phyloP scores from a whole-genome alignment of 2,329 filamentous ascomycete species.

The Coniochaeta hoffmannii region DNA sequence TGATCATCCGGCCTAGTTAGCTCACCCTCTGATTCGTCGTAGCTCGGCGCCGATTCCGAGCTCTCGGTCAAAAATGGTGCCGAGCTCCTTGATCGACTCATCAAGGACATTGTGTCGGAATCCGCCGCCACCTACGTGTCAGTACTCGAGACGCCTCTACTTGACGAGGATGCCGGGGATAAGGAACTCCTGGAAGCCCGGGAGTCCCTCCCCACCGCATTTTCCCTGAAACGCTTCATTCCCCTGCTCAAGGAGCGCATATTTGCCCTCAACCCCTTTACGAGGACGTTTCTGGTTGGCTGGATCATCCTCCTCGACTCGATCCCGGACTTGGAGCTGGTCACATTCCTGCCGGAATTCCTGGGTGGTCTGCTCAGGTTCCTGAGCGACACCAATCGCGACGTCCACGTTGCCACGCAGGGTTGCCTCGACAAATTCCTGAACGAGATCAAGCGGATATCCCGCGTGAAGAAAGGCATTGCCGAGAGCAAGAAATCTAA shows the following conservation, averaged over 20 bases:
- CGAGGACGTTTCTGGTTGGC: slow-evolving; percentile 86
- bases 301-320: slow-evolving; percentile 95
- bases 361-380: slow-evolving; percentile 85
- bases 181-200: slow-evolving; percentile 36
- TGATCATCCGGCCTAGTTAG: slow-evolving; percentile 2
- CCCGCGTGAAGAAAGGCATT: slow-evolving; percentile 85
- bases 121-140: slow-evolving; percentile 94
- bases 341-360: slow-evolving; percentile 87
- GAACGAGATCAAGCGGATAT: slow-evolving; percentile 89
- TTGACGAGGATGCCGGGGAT: slow-evolving; percentile 31
- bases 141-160: slow-evolving; percentile 58
- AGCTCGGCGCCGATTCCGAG: slow-evolving; percentile 94
- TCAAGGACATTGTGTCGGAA: slow-evolving; percentile 95
- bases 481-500: slow-evolving; percentile 72
- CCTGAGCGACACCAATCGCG: slow-evolving; percentile 80
- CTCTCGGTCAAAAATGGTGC: slow-evolving; percentile 97
- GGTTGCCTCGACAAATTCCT: slow-evolving; percentile 83
- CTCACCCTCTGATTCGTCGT: slow-evolving; percentile 7
- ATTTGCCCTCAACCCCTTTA: slow-evolving; percentile 89
- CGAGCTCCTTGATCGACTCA: slow-evolving; percentile 84
- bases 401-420: slow-evolving; percentile 93
- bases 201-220: slow-evolving; percentile 66
- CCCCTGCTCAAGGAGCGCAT: slow-evolving; percentile 91
- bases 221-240: slow-evolving; percentile 85
- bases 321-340: slow-evolving; percentile 91